phyloP scores from a whole-genome alignment of 208 protist species.

The Trypanosoma avium region DNA sequence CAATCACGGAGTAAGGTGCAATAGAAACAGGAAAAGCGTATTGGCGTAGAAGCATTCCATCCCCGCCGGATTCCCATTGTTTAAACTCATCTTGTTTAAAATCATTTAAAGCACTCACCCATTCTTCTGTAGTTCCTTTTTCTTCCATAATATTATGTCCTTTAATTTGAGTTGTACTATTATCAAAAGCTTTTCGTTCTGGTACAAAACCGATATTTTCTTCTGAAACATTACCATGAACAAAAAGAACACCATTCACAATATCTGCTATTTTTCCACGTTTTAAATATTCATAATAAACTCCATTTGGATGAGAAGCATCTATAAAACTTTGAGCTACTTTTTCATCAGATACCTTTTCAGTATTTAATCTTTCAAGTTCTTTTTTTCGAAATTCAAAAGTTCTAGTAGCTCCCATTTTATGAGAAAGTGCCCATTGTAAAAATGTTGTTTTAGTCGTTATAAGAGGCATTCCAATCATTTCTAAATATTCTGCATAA shows the following conservation, averaged over 20 bases:
- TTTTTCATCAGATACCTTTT: constrained; percentile 33
- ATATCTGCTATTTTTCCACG: constrained; percentile 46
- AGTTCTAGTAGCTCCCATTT: constrained; percentile 52
- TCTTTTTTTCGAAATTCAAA: constrained; percentile 75
- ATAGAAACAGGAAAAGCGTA: constrained; percentile 60
- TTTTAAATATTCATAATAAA: constrained; percentile 77
- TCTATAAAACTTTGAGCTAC: constrained; percentile 74
- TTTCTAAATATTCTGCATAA: constrained; percentile 23
- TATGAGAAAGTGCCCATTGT: constrained; percentile 67
- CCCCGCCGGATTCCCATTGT: constrained; percentile 36
- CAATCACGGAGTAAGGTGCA: constrained; percentile 63
- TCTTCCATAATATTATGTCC: constrained; percentile 5
- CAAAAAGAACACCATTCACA: constrained; percentile 76
- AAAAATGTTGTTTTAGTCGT: constrained; percentile 31
- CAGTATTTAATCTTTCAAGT: constrained; percentile 32
- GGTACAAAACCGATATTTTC: constrained; percentile 75
- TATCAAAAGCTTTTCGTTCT: constrained; percentile 15
- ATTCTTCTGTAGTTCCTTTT: constrained; percentile 33
- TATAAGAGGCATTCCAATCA: constrained; percentile 8
- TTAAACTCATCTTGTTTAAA: constrained; percentile 55
- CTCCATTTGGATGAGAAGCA: constrained; percentile 52
- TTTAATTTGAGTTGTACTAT: background rate
- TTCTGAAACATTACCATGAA: constrained; percentile 75
- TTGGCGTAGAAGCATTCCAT: constrained; percentile 49
- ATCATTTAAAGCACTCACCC: constrained; percentile 50